These are phyloP conservation scores for Leishmania amazonensis DNA, from an alignment of 208 protist genomes.

Conservation along the genomic window DNA sequence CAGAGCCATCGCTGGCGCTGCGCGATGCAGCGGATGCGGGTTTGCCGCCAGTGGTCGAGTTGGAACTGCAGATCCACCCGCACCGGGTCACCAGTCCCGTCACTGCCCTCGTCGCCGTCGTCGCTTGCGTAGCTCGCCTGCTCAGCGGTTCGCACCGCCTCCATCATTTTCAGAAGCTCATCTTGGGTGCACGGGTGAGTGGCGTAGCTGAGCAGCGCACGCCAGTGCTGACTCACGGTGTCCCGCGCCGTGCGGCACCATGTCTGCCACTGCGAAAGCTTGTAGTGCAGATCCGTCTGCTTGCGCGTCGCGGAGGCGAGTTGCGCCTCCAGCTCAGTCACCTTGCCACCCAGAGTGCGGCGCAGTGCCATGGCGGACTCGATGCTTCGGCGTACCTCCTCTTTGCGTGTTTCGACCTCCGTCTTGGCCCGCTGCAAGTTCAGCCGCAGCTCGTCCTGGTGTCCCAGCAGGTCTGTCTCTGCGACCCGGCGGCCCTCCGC, in stretches of 20 bases:
- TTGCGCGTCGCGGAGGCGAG: conserved; percentile 22
- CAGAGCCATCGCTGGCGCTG: conserved; percentile 55
- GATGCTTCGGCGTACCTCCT: conserved; percentile 57
- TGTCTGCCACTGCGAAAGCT: conserved; percentile 24
- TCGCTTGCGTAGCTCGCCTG: conserved; percentile 13
- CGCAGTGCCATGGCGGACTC: conserved; percentile 49
- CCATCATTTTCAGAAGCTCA: conserved; percentile 28
- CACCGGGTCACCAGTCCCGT: conserved; percentile 17
- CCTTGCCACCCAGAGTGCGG: conserved; percentile 29
- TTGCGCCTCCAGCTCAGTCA: conserved; percentile 30
- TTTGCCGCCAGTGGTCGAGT: conserved; percentile 36
- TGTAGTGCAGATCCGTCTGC: conserved; percentile 31
- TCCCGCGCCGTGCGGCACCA: conserved; percentile 30
- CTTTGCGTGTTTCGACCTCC: conserved; percentile 49
- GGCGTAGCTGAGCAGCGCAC: conserved; percentile 38
- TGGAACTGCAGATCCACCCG: conserved; percentile 36
- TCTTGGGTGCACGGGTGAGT: conserved; percentile 34
- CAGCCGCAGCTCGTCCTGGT: conserved; percentile 55
- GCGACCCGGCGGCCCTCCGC: conserved; percentile 47
- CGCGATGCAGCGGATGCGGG: conserved; percentile 10
- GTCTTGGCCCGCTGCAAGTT: conserved; percentile 58
- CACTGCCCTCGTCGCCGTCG: conserved; percentile 8
- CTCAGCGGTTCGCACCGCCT: conserved; percentile 30
- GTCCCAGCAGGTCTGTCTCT: conserved; percentile 40
- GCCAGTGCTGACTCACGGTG: conserved; percentile 33